phyloP scores from a whole-genome alignment of 169 alveolate genomes.

The Eimeria zaria region DNA sequence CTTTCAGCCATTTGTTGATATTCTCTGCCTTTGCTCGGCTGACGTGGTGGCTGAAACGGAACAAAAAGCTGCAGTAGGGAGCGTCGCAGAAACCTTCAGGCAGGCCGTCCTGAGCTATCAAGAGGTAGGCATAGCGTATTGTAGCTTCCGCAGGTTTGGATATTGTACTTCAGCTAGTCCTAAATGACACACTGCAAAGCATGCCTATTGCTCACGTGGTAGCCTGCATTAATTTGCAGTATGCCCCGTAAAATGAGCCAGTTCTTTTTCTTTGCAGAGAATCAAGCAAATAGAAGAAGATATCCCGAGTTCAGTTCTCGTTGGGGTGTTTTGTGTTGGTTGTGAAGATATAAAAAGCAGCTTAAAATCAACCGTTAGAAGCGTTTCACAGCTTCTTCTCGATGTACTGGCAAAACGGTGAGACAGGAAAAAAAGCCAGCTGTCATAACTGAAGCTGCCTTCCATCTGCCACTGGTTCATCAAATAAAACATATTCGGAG shows the following conservation, averaged over 20 bases:
- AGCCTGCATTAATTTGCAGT: not conserved
- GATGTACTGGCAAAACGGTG: slow-evolving; percentile 80
- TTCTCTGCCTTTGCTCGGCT: slow-evolving; percentile 49
- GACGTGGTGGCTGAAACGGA: slow-evolving; percentile 73
- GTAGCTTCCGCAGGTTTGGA: not conserved
- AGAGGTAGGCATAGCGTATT: slow-evolving; percentile 1
- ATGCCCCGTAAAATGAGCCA: not conserved
- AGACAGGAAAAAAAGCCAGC: not conserved
- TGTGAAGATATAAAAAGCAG: slow-evolving; percentile 93
- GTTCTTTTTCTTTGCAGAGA: slow-evolving; percentile 47
- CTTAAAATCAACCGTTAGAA: slow-evolving; percentile 87
- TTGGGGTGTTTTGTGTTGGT: slow-evolving; percentile 94
- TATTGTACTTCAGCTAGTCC: not conserved
- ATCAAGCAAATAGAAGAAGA: slow-evolving; percentile 90
- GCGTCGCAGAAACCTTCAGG: slow-evolving; percentile 61
- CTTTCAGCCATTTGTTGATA: slow-evolving; percentile 47
- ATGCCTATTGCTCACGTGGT: not conserved
- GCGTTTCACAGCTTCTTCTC: slow-evolving; percentile 69
- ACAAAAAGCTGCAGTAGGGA: slow-evolving; percentile 41
- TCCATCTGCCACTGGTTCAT: not conserved
- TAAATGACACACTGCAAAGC: not conserved
- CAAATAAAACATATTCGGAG: not conserved
- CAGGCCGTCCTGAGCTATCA: slow-evolving; percentile 37
- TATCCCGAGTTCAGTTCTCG: slow-evolving; percentile 92
- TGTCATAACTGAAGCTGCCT: not conserved